Conservation (phyloP, 352 stramenopile species). For the Chrysophaeum taylorii region DNA sequence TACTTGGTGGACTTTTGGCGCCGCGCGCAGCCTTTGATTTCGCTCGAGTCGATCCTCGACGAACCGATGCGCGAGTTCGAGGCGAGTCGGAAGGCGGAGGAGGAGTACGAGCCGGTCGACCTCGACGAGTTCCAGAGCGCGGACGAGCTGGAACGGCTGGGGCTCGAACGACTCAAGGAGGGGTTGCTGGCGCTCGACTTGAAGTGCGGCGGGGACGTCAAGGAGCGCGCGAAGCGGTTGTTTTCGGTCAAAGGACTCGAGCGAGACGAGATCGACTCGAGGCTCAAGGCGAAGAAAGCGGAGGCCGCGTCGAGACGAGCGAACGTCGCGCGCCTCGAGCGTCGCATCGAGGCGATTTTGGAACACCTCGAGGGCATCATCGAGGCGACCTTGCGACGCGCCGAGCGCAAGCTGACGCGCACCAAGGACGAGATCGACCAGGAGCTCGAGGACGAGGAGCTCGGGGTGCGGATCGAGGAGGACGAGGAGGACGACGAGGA, state of each 20-base stretch:
- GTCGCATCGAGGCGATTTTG: slow-evolving; percentile 40
- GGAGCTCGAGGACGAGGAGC: slow-evolving; percentile 62
- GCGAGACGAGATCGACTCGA: slow-evolving; percentile 69
- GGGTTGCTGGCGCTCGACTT: slow-evolving; percentile 76
- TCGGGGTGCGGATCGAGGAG: slow-evolving; percentile 34
- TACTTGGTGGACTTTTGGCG: slow-evolving; percentile 58
- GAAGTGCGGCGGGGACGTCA: slow-evolving; percentile 87
- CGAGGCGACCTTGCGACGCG: slow-evolving; percentile 43
- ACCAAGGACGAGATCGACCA: slow-evolving; percentile 58
- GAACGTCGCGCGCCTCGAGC: slow-evolving; percentile 41
- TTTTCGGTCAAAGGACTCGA: slow-evolving; percentile 78
- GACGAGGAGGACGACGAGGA: slow-evolving; percentile 69
- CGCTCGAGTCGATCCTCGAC: slow-evolving; percentile 40
- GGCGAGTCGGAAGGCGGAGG: slow-evolving; percentile 39
- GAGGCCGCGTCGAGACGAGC: neutral
- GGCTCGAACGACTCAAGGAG: slow-evolving; percentile 76
- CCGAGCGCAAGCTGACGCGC: slow-evolving; percentile 57
- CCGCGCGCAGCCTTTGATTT: slow-evolving; percentile 52
- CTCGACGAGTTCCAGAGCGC: slow-evolving; percentile 12
- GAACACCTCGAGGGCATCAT: slow-evolving; percentile 45
- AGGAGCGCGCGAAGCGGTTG: slow-evolving; percentile 73
- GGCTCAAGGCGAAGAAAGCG: slow-evolving; percentile 41
- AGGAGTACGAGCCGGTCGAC: slow-evolving; percentile 32
- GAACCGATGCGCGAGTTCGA: slow-evolving; percentile 44
- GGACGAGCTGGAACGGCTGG: slow-evolving; percentile 58